Conservation (phyloP, 2,329 filamentous ascomycete genomes). For the Aureobasidium sp. region DNA sequence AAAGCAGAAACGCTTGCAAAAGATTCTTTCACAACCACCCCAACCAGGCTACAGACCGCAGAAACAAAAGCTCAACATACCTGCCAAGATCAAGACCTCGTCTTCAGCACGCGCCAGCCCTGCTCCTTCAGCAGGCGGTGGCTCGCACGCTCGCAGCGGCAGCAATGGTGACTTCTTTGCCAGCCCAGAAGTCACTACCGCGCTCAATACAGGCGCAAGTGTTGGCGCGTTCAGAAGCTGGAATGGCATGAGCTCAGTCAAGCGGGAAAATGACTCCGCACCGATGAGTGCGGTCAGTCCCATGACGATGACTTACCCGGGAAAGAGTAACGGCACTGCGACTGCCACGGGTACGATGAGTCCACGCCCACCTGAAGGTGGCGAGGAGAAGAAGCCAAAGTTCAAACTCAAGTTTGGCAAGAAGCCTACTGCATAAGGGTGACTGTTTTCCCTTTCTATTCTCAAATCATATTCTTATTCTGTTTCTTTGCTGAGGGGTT, state of each 20-base stretch:
- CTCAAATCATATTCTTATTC: neutral
- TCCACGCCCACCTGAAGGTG: neutral
- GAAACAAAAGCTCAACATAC: neutral
- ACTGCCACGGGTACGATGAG: conserved; percentile 2
- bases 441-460: no score
- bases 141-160: neutral
- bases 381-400: conserved; percentile 12
- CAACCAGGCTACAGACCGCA: neutral
- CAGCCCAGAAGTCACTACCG: neutral
- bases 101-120: neutral
- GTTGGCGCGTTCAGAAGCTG: conserved; percentile 1
- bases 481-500: neutral
- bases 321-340: neutral
- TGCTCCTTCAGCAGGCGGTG: neutral
- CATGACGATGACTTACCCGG: conserved; percentile 3
- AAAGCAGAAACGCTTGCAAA: neutral
- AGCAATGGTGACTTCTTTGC: neutral
- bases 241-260: neutral
- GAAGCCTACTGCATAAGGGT: conserved; percentile 9
- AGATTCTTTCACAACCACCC: conserved; percentile 3
- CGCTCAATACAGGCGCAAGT: neutral
- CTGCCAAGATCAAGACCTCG: neutral
- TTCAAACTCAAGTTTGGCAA: conserved; percentile 11
- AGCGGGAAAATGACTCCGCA: neutral
- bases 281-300: neutral